Evolutionary conservation across 2,329 filamentous ascomycete species (phyloP).

Genomic region (Penicillium sp.): DNA sequence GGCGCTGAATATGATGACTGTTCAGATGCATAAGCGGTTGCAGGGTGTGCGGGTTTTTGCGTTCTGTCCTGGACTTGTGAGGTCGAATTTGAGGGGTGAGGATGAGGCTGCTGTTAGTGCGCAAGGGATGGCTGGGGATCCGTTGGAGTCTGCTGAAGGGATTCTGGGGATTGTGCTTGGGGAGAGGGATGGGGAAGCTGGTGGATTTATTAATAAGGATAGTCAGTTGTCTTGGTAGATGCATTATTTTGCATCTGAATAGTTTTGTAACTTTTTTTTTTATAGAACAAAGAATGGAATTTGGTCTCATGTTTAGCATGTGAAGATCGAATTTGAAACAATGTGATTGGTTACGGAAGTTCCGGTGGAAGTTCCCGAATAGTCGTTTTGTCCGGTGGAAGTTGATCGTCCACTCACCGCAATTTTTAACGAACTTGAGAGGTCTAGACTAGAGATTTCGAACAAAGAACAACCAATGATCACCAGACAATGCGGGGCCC

Average conservation of each 20-base stretch:
- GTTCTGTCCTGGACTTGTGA: slow-evolving; percentile 30
- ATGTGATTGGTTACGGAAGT: background rate
- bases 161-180: slow-evolving; percentile 28
- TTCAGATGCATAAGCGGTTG: slow-evolving; percentile 18
- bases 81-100: slow-evolving; percentile 27
- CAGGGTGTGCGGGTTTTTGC: slow-evolving; percentile 25
- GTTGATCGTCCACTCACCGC: background rate
- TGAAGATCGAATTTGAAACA: background rate
- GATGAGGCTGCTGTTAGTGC: slow-evolving; percentile 23
- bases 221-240: slow-evolving; percentile 10
- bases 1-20: slow-evolving; percentile 18
- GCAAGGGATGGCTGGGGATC: slow-evolving; percentile 23
- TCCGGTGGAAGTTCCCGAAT: background rate
- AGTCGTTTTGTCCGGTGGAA: background rate
- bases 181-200: slow-evolving; percentile 31
- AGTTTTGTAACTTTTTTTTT: no score
- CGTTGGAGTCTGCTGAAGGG: slow-evolving; percentile 22
- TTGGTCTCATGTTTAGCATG: no score
- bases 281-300: no score
- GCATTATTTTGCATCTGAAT: no score
- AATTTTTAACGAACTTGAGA: background rate
- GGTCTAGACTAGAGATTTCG: background rate
- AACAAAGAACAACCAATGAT: background rate
- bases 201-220: slow-evolving; percentile 27
- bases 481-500: slow-evolving; percentile 1